Evolutionary conservation across 805 yeast species (phyloP).

Genomic region (Wickerhamomyces tratensis): DNA sequence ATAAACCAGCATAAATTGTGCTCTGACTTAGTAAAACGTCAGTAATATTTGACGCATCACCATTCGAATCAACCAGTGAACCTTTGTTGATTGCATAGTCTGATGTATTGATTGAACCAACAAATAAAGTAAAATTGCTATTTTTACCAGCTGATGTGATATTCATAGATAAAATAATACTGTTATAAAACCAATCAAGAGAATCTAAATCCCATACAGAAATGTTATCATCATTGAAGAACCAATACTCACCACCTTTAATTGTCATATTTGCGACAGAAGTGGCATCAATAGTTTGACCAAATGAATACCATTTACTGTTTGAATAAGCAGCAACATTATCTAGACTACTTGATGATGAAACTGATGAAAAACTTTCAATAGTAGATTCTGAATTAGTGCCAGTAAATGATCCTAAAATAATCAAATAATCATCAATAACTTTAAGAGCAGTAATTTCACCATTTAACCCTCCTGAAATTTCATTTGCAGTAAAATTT

Average conservation of each 20-base stretch:
- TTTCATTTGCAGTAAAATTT: background rate
- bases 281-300: conserved; percentile 16
- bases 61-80: conserved; percentile 3
- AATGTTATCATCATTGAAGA: conserved; percentile 21
- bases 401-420: conserved; percentile 38
- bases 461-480: conserved; percentile 32
- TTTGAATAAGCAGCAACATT: conserved; percentile 25
- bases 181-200: conserved; percentile 24
- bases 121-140: conserved; percentile 12
- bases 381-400: conserved; percentile 22
- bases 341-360: conserved; percentile 24
- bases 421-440: conserved; percentile 26
- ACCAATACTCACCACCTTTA: conserved; percentile 29
- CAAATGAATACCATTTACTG: conserved; percentile 34
- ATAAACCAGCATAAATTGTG: conserved; percentile 25
- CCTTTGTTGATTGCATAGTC: conserved; percentile 12
- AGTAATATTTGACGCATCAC: conserved; percentile 12
- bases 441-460: conserved; percentile 22
- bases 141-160: conserved; percentile 14
- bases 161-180: conserved; percentile 21
- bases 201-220: conserved; percentile 33
- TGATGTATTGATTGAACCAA: conserved; percentile 15
- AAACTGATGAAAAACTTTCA: conserved; percentile 19
- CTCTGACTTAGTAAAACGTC: conserved; percentile 8
- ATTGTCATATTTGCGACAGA: conserved; percentile 19